phyloP scores from a whole-genome alignment of 805 yeast species.

The Wickerhamiella hasegawae region DNA sequence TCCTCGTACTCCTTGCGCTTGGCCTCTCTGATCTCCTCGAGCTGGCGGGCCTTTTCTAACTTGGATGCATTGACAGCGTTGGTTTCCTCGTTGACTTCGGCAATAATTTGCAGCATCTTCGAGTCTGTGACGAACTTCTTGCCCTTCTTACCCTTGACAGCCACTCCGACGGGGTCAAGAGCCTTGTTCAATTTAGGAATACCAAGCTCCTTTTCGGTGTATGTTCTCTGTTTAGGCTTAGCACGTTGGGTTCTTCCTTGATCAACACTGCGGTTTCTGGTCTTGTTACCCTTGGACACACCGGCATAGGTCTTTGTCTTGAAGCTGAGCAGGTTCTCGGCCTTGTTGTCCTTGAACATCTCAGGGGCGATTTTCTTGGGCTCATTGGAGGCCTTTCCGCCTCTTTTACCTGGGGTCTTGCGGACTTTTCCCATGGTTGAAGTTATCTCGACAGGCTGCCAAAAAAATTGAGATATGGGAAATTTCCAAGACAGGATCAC shows the following conservation, averaged over 20 bases:
- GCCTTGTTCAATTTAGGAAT: conserved; percentile 73
- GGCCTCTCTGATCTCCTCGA: conserved; percentile 79
- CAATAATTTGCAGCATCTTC: conserved; percentile 59
- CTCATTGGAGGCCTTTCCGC: conserved; percentile 10
- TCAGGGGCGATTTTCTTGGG: conserved; percentile 15
- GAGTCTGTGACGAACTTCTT: conserved; percentile 47
- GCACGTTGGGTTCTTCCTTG: conserved; percentile 5
- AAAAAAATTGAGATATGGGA: too few relatives aligned
- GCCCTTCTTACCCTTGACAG: conserved; percentile 64
- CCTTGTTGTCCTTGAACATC: conserved; percentile 13
- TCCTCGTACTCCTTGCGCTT: conserved; percentile 77
- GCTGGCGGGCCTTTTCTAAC: conserved; percentile 72
- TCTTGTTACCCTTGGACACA: conserved; percentile 16
- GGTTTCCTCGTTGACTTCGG: conserved; percentile 64
- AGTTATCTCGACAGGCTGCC: neutral
- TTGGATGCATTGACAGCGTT: conserved; percentile 75
- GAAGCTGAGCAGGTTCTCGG: conserved; percentile 14
- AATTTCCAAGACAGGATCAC: too few relatives aligned
- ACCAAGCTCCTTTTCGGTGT: conserved; percentile 62
- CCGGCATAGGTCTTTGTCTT: conserved; percentile 12
- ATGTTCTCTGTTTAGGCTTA: conserved; percentile 23
- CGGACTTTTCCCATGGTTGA: conserved; percentile 12
- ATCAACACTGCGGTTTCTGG: conserved; percentile 12
- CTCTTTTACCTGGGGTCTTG: too few relatives aligned
- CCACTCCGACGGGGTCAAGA: conserved; percentile 65